Evolutionary conservation across 2,329 filamentous ascomycete genomes (phyloP), one percentile per base, ranked within the genome.

Genomic region (Delphinella strobiligena): DNA sequence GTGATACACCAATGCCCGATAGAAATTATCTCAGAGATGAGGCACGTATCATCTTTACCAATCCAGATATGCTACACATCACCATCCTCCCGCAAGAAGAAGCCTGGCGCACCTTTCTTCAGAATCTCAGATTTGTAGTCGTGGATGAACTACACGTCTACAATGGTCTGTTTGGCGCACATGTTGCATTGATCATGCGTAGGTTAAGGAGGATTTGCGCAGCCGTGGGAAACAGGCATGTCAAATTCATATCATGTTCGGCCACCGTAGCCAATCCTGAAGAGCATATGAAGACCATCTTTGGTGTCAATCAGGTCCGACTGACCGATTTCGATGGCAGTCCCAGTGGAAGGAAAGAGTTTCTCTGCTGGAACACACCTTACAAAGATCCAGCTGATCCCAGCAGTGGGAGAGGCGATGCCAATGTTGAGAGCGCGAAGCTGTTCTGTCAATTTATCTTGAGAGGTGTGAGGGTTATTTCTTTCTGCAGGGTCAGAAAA

Each of bases 321-420:
- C 61, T 96, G 33, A 81, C 89, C 1, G 87, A 95, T 53, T 88
- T 83, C 52, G 91, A 98, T 54, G 91, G 91, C 1, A 94, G 88
- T 0, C 91, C 91, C 0, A 86, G 86, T 4, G 86, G 89, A 0
- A 72, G 86, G 16, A 96, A 96, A 56, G 89, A 96, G 53, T 96
- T 96, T 42, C 55, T 98, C 5, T 96, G 88, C 59, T 98, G 91
- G 91, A 96, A 98, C 51, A 95, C 89, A 0, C 91, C 91, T 0
- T 94, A 78, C 60, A 93, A 87, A 56, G 89, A 95, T 49, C 86
- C 89, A 0, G 74, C 71, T 1, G 89, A 96, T 59, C 83, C 87
- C 7, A 77, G 82, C 0, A 93, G 85, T 51, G 89, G 91, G 1
- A 76, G 91, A 42, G 85, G 84, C 11, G 85, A 85, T 55, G 79